phyloP scores from a whole-genome alignment of 2,329 filamentous ascomycete species.

The Epicoccum sorghinum region DNA sequence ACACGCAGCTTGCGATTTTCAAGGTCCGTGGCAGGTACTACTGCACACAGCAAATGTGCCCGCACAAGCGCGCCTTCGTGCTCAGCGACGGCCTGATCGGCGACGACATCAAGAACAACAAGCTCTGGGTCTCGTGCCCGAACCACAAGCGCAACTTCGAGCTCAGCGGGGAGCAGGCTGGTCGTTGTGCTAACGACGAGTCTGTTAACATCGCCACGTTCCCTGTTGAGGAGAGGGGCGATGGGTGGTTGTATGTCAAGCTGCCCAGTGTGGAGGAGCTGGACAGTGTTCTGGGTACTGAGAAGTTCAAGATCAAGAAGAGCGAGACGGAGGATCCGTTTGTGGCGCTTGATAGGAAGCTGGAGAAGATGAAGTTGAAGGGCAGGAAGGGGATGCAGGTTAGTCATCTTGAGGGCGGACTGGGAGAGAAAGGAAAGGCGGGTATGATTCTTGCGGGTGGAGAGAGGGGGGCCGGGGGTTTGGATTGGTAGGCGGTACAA shows the following conservation, averaged over 20 bases:
- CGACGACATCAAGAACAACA: slow-evolving; percentile 63
- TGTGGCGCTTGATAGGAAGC: slow-evolving; percentile 61
- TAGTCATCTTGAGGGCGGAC: slow-evolving; percentile 53
- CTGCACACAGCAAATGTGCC: slow-evolving; percentile 92
- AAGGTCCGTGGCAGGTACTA: slow-evolving; percentile 81
- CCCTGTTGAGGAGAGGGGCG: slow-evolving; percentile 72
- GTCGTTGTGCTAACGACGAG: slow-evolving; percentile 76
- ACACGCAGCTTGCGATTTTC: slow-evolving; percentile 89
- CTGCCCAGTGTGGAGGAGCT: slow-evolving; percentile 82
- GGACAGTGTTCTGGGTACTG: slow-evolving; percentile 77
- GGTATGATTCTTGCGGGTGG: slow-evolving; percentile 54
- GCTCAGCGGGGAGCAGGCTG: slow-evolving; percentile 68
- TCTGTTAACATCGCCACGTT: slow-evolving; percentile 83
- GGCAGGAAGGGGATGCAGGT: slow-evolving; percentile 57
- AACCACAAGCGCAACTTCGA: slow-evolving; percentile 91
- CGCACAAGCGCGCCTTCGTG: slow-evolving; percentile 89
- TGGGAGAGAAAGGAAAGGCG: slow-evolving; percentile 53
- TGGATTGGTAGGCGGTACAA: slow-evolving; percentile 50
- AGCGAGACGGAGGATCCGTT: slow-evolving; percentile 67
- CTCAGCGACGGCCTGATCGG: slow-evolving; percentile 85
- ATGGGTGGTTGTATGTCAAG: slow-evolving; percentile 80
- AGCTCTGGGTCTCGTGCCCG: slow-evolving; percentile 86
- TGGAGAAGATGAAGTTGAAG: slow-evolving; percentile 56
- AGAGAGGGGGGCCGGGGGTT: slow-evolving; percentile 49
- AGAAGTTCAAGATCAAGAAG: slow-evolving; percentile 78